A percentile compares a stretch with the other conserved stretches of the same genome.
These are phyloP conservation scores for Podila horticola DNA, from an alignment of 192 early-diverging fungal genomes.

Conservation along the genomic window DNA sequence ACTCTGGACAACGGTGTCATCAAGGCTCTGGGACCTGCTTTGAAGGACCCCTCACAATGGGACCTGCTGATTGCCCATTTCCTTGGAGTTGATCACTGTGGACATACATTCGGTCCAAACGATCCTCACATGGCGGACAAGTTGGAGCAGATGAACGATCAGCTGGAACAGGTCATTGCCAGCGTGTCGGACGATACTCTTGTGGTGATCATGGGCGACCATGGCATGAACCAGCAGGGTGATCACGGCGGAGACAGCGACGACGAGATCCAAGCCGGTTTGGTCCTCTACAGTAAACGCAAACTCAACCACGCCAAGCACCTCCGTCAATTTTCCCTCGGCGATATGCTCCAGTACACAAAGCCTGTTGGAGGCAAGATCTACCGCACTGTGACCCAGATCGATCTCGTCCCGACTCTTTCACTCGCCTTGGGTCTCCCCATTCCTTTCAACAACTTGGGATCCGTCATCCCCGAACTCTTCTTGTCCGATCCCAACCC, in stretches of 20 bases:
- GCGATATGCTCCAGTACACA: constrained; percentile 42
- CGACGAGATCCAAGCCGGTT: constrained; percentile 85
- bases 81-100: constrained; percentile 96
- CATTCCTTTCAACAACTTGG: constrained; percentile 95
- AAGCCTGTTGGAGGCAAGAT: constrained; percentile 38
- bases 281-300: constrained; percentile 84
- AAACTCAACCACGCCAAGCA: constrained; percentile 44
- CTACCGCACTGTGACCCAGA: constrained; percentile 85
- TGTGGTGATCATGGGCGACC: constrained; percentile 94
- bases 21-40: constrained; percentile 45
- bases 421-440: constrained; percentile 82
- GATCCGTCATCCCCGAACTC: constrained; percentile 87
- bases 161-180: constrained; percentile 72
- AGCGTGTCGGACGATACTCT: constrained; percentile 81
- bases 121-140: constrained; percentile 90
- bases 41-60: constrained; percentile 64
- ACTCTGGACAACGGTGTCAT: constrained; percentile 92
- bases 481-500: constrained; percentile 59
- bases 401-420: constrained; percentile 92
- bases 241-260: constrained; percentile 97
- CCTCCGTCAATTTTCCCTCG: constrained; percentile 27
- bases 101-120: constrained; percentile 89
- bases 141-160: constrained; percentile 85
- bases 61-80: constrained; percentile 91
- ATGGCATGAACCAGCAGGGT: constrained; percentile 95